Evolutionary conservation across 176 grass and related monocot genomes (phyloP).

Genomic region (maize (Zea mays)): DNA sequence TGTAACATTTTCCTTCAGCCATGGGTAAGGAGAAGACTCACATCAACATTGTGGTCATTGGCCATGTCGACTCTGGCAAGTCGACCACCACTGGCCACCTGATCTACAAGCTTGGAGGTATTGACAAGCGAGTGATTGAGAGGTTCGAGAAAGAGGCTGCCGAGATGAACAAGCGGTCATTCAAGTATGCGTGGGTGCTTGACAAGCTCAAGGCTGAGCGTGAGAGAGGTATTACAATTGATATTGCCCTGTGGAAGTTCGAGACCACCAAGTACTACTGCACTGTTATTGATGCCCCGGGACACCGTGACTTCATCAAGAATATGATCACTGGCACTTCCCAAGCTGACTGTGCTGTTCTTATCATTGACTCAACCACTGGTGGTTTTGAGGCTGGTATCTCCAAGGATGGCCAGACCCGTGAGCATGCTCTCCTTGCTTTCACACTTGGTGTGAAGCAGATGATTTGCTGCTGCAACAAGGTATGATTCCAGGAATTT

Average conservation of each 20-base stretch:
- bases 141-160: neutral
- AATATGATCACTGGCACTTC: no score
- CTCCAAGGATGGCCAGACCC: no score
- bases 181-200: slow-evolving; percentile 3
- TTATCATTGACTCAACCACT: no score
- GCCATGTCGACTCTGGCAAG: neutral
- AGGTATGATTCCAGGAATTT: neutral
- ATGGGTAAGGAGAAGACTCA: slow-evolving; percentile 15
- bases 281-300: no score
- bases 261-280: no score
- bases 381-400: no score
- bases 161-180: neutral
- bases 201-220: neutral
- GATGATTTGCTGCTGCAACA: slow-evolving; percentile 1
- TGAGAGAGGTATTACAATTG: neutral
- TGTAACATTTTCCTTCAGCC: neutral
- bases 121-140: neutral
- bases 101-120: slow-evolving; percentile 9
- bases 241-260: no score
- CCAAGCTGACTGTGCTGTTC: no score
- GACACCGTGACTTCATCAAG: no score
- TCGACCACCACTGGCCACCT: slow-evolving; percentile 4
- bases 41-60: slow-evolving; percentile 1
- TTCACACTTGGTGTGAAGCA: slow-evolving; percentile 2
- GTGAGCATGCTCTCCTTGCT: neutral